Conservation (phyloP, 345 rosid genomes). For the Luvunga scandens region DNA sequence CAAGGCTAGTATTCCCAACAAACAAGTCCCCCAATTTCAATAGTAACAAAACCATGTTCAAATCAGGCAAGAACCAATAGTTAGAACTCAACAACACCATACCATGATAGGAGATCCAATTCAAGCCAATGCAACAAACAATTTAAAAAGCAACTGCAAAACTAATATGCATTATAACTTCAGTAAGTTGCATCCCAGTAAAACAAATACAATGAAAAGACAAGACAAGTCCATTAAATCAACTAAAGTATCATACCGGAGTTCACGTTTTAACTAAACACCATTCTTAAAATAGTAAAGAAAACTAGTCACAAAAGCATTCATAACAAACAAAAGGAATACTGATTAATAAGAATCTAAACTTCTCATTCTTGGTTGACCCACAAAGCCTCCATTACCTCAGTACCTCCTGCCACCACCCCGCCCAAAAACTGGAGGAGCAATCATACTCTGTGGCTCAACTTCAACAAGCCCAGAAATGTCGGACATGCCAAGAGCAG, state of each 20-base stretch:
- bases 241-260: neutral
- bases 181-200: neutral
- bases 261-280: neutral
- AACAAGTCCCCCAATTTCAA: neutral
- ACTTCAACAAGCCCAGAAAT: constrained; percentile 52
- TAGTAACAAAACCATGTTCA: neutral
- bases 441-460: constrained; percentile 41
- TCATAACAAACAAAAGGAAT: neutral
- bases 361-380: constrained; percentile 1
- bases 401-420: constrained; percentile 32
- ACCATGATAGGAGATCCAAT: neutral
- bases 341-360: neutral
- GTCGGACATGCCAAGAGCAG: constrained; percentile 73
- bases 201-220: neutral
- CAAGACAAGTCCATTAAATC: neutral
- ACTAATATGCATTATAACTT: neutral
- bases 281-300: neutral
- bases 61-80: neutral
- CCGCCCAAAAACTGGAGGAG: constrained; percentile 35
- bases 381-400: neutral
- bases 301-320: constrained; percentile 9
- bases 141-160: neutral
- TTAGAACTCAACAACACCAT: neutral
- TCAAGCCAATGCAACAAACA: neutral
- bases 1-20: neutral